These are phyloP conservation scores for Phytophthora pluvialis DNA, from an alignment of 352 stramenopile species.

Conservation along the genomic window DNA sequence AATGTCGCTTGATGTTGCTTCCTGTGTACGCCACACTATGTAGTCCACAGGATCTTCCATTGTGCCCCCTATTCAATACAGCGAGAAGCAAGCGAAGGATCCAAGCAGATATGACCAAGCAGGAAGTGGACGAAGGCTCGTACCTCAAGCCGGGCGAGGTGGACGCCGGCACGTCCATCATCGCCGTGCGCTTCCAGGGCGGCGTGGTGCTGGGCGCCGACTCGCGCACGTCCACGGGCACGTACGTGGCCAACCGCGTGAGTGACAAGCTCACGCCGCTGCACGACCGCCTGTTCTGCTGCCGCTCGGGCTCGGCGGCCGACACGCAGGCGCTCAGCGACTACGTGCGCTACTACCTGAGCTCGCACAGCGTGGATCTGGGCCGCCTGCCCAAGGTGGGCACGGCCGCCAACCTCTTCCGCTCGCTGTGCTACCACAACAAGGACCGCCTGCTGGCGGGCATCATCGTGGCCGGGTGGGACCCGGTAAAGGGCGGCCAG, in stretches of 20 bases:
- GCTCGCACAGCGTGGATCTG: slow-evolving; percentile 81
- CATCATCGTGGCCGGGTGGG: slow-evolving; percentile 98
- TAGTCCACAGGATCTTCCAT: slow-evolving; percentile 3
- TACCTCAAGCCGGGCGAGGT: slow-evolving; percentile 93
- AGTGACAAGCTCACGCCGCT: slow-evolving; percentile 98
- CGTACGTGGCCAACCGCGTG: slow-evolving; percentile 98
- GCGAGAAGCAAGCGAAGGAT: slow-evolving; percentile 20
- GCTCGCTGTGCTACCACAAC: slow-evolving; percentile 98
- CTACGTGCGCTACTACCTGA: slow-evolving; percentile 85
- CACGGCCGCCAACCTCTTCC: slow-evolving; percentile 97
- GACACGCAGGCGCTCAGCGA: slow-evolving; percentile 95
- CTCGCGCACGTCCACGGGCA: slow-evolving; percentile 93
- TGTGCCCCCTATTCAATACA: slow-evolving; percentile 17
- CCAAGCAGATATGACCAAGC: slow-evolving; percentile 46
- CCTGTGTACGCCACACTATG: background rate
- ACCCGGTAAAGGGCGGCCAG: slow-evolving; percentile 95
- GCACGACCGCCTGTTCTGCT: slow-evolving; percentile 98
- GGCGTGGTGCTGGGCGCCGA: slow-evolving; percentile 98
- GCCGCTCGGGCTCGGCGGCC: slow-evolving; percentile 96
- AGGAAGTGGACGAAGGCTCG: slow-evolving; percentile 61
- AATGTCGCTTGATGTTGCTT: background rate
- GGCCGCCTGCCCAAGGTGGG: slow-evolving; percentile 95
- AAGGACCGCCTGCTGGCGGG: slow-evolving; percentile 96
- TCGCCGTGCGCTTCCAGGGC: slow-evolving; percentile 96
- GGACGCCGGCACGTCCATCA: slow-evolving; percentile 98